phyloP scores from a whole-genome alignment of 768 basidiomycete species.

The Pisolithus tinctorius region DNA sequence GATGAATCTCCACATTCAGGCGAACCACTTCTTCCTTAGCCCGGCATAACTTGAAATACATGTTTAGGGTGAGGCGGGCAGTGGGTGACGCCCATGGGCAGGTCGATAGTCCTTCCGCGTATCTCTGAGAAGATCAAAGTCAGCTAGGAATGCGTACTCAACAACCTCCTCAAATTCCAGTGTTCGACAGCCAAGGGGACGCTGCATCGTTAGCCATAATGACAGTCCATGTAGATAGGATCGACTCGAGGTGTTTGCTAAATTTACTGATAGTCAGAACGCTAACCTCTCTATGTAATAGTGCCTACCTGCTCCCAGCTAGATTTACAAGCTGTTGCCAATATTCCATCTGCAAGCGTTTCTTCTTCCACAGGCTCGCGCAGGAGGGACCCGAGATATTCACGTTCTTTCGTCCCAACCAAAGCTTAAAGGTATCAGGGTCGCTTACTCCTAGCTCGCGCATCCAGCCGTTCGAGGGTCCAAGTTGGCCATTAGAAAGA shows the following conservation, averaged over 20 bases:
- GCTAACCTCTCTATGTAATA: not conserved
- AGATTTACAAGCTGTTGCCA: slow-evolving; percentile 6
- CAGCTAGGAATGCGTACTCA: not conserved
- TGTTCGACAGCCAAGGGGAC: too few species aligned
- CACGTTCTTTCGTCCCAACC: too few species aligned
- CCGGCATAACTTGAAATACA: not conserved
- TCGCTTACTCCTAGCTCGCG: too few species aligned
- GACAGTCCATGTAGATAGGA: too few species aligned
- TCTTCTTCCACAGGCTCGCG: slow-evolving; percentile 7
- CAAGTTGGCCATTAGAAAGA: too few species aligned
- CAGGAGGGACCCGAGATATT: too few species aligned
- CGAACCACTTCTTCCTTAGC: not conserved
- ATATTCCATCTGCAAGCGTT: slow-evolving; percentile 11
- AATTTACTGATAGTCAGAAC: not conserved
- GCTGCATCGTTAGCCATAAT: too few species aligned
- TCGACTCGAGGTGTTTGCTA: too few species aligned
- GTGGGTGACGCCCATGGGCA: slow-evolving; percentile 11
- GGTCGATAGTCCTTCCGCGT: slow-evolving; percentile 6
- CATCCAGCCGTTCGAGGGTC: too few species aligned
- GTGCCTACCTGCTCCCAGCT: not conserved
- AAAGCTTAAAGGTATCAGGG: too few species aligned
- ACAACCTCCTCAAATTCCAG: too few species aligned
- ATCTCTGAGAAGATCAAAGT: slow-evolving; percentile 12
- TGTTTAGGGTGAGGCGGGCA: slow-evolving; percentile 1
- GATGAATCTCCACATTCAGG: not conserved